These are phyloP conservation scores for Salix caprea DNA, from an alignment of 345 rosid species.

Conservation along the genomic window DNA sequence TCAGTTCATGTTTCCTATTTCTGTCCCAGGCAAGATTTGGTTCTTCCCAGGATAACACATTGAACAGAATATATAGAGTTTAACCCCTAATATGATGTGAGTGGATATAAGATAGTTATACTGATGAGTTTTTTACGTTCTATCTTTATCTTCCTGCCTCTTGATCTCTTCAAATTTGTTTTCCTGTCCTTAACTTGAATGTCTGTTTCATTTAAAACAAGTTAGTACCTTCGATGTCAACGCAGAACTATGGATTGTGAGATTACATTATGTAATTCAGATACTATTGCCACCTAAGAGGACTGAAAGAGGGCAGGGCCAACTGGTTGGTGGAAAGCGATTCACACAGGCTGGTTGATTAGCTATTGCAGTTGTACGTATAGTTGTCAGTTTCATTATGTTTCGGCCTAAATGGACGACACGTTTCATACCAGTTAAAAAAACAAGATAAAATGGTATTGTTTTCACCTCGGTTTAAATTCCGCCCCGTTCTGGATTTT, in stretches of 20 bases:
- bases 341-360: neutral
- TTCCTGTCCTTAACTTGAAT: neutral
- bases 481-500: no score
- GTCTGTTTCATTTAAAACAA: neutral
- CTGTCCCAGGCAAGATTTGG: slow-evolving; percentile 15
- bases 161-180: neutral
- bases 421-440: no score
- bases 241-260: neutral
- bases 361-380: neutral
- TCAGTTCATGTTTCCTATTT: neutral
- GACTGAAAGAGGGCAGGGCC: neutral
- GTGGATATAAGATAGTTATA: neutral
- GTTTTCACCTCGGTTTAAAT: no score
- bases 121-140: neutral
- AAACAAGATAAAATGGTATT: no score
- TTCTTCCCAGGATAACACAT: slow-evolving; percentile 9
- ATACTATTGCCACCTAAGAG: neutral
- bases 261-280: neutral
- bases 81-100: neutral
- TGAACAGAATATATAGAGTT: neutral
- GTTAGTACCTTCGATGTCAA: neutral
- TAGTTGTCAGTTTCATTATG: no score
- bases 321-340: neutral
- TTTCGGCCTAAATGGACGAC: no score
- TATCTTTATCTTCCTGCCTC: neutral